Percentiles rank a stretch among this genome's conserved stretches.
phyloP scores from a whole-genome alignment of 345 rosid species.

The Linum tenue region DNA sequence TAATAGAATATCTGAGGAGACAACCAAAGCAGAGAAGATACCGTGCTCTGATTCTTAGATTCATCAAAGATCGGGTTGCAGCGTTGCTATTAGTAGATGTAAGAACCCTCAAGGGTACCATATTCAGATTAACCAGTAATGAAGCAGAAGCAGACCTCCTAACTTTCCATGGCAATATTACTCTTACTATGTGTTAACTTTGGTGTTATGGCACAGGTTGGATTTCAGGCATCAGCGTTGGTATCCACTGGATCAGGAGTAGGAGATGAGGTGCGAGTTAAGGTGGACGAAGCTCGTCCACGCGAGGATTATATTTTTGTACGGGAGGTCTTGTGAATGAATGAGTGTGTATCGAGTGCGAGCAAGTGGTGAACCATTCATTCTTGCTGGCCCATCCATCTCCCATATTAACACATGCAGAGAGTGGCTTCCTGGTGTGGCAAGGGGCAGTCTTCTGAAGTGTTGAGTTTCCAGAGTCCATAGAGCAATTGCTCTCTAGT shows the following conservation, averaged over 20 bases:
- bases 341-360: too few species aligned
- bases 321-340: conserved; percentile 40
- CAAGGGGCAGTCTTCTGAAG: too few species aligned
- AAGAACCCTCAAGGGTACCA: conserved; percentile 7
- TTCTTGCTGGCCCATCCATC: too few species aligned
- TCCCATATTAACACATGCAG: too few species aligned
- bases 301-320: conserved; percentile 62
- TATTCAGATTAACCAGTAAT: conserved; percentile 5
- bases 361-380: too few species aligned
- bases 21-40: conserved; percentile 64
- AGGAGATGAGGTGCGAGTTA: conserved; percentile 77
- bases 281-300: conserved; percentile 78
- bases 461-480: too few species aligned
- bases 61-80: conserved; percentile 75
- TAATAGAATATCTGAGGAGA: conserved; percentile 63
- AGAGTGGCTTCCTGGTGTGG: too few species aligned
- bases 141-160: too few species aligned
- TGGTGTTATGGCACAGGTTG: conserved; percentile 49
- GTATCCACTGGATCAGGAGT: conserved; percentile 61
- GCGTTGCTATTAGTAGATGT: conserved; percentile 75
- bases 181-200: too few species aligned
- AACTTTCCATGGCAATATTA: background rate
- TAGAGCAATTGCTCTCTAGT: too few species aligned
- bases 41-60: conserved; percentile 64
- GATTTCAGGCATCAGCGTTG: conserved; percentile 68